phyloP scores from a whole-genome alignment of 371 early-diverging fungal species.

The Thermomucor indicae-seudaticae region DNA sequence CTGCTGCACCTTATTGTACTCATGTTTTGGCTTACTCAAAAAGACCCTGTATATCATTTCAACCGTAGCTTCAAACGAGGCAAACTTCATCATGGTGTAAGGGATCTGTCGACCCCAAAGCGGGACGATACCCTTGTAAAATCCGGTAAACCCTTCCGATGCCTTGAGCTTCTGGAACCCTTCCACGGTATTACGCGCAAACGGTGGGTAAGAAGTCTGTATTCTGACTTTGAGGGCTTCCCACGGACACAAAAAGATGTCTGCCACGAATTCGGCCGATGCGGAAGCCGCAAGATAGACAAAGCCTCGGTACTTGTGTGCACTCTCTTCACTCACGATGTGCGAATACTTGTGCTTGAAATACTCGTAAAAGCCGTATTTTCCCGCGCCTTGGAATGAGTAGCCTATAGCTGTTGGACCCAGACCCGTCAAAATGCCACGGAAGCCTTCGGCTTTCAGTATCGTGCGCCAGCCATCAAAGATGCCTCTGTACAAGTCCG shows the following conservation, averaged over 20 bases:
- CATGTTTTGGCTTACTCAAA: conserved; percentile 66
- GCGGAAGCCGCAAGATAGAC: conserved; percentile 79
- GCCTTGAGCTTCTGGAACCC: conserved; percentile 59
- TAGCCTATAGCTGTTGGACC: conserved; percentile 84
- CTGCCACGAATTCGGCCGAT: conserved; percentile 86
- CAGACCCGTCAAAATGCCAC: conserved; percentile 73
- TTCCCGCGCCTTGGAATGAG: conserved; percentile 84
- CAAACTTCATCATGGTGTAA: conserved; percentile 96
- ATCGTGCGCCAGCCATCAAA: conserved; percentile 65
- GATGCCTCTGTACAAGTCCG: conserved; percentile 65
- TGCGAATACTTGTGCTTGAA: conserved; percentile 73
- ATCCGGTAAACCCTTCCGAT: conserved; percentile 61
- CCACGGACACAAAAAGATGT: conserved; percentile 76
- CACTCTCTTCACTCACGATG: conserved; percentile 68
- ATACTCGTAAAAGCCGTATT: conserved; percentile 86
- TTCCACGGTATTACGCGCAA: conserved; percentile 58
- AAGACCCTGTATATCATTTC: conserved; percentile 66
- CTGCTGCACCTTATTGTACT: conserved; percentile 75
- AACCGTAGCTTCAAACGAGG: conserved; percentile 79
- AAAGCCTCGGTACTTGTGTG: conserved; percentile 68
- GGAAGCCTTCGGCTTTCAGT: conserved; percentile 65
- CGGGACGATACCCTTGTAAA: conserved; percentile 75
- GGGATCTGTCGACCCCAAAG: conserved; percentile 87
- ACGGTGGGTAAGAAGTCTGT: conserved; percentile 68
- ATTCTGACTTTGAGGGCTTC: conserved; percentile 79